These are phyloP conservation scores for Tylopilus vinaceipallidus DNA, from an alignment of 768 basidiomycete genomes.

Conservation along the genomic window DNA sequence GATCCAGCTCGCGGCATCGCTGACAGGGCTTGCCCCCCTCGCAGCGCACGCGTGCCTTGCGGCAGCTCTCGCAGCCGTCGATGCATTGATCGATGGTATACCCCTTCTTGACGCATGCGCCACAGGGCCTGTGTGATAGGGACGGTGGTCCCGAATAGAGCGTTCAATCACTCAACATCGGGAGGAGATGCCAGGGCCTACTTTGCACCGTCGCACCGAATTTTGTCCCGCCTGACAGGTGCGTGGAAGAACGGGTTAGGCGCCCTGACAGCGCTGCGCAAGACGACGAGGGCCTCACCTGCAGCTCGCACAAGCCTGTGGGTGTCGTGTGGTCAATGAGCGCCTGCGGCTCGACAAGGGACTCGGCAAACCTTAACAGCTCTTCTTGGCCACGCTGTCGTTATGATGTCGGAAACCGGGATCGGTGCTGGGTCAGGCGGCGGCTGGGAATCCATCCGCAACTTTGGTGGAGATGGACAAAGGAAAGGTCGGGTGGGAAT, in stretches of 20 bases:
- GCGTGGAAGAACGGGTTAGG: not conserved
- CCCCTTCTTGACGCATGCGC: conserved; percentile 55
- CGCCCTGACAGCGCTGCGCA: too few relatives aligned
- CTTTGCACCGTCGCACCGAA: conserved; percentile 57
- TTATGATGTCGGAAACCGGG: conserved; percentile 53
- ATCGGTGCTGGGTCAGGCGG: conserved; percentile 33
- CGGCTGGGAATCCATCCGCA: conserved; percentile 36
- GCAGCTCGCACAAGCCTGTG: conserved; percentile 59
- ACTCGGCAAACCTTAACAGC: conserved; percentile 45
- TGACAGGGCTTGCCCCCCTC: conserved; percentile 38
- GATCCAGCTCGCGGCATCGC: conserved; percentile 33
- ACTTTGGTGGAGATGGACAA: conserved; percentile 26
- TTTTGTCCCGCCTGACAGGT: conserved; percentile 54
- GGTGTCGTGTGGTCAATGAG: conserved; percentile 12
- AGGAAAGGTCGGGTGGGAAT: conserved; percentile 30
- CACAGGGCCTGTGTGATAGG: conserved; percentile 47
- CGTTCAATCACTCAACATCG: too few relatives aligned
- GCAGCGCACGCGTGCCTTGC: conserved; percentile 47
- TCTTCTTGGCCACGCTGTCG: conserved; percentile 49
- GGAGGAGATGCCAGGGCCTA: too few relatives aligned
- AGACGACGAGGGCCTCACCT: conserved; percentile 41
- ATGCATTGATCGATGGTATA: conserved; percentile 51
- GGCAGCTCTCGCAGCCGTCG: conserved; percentile 61
- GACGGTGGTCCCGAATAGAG: too few relatives aligned
- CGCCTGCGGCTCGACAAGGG: not conserved